Evolutionary conservation across 2,329 filamentous ascomycete genomes (phyloP).

Genomic region (Fusarium drepaniforme): DNA sequence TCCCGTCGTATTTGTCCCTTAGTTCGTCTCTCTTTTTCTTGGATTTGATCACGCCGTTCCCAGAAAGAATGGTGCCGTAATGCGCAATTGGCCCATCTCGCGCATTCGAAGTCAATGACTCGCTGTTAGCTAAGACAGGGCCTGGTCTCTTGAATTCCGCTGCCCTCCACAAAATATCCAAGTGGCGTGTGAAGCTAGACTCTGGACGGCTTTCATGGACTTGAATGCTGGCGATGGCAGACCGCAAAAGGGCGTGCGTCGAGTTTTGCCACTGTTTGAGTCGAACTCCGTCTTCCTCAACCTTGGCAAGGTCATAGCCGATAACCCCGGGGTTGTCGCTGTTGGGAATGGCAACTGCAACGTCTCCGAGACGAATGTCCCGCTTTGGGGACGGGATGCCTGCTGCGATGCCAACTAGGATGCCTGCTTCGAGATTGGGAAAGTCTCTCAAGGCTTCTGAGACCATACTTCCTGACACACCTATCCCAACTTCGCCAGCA

Average conservation of each 20-base stretch:
- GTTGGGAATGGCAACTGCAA: not conserved
- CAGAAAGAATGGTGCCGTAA: not conserved
- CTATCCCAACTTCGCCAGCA: not conserved
- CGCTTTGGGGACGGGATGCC: not conserved
- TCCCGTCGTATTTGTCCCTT: not conserved
- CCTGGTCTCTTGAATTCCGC: not conserved
- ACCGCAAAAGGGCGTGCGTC: not conserved
- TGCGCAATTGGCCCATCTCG: not conserved
- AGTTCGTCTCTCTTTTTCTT: not conserved
- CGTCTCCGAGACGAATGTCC: not conserved
- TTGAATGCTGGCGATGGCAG: not conserved
- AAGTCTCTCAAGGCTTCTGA: not conserved
- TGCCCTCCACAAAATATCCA: not conserved
- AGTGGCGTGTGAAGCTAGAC: not conserved
- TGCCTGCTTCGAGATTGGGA: not conserved
- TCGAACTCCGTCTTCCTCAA: not conserved
- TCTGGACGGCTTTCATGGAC: not conserved
- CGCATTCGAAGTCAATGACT: not conserved
- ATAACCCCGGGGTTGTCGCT: not conserved
- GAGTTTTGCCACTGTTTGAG: not conserved
- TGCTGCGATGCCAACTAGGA: not conserved
- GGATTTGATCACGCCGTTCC: not conserved
- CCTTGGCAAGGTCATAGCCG: not conserved
- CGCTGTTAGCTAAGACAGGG: not conserved
- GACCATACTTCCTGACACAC: not conserved